Percentiles rank a stretch among this genome's conserved stretches.
Evolutionary conservation across 257 asterid genomes (phyloP).

Genomic region (Gentiana macrophylla): DNA sequence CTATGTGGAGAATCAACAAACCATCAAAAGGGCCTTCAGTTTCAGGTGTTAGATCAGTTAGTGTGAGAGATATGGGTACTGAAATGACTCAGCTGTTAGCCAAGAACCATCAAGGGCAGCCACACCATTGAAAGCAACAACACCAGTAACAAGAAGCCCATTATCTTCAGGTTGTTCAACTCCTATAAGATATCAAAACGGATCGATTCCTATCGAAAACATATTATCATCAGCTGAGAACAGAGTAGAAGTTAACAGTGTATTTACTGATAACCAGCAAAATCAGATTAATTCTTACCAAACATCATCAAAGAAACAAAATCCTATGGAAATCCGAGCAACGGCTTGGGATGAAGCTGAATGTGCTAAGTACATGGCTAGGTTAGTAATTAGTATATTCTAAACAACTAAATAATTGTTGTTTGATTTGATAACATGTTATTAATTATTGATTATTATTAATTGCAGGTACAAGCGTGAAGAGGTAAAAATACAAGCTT

Average conservation of each 20-base stretch:
- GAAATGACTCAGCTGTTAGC: constrained; percentile 90
- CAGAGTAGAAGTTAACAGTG: constrained; percentile 22
- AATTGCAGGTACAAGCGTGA: constrained; percentile 69
- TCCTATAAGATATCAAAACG: constrained; percentile 39
- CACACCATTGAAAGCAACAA: constrained; percentile 61
- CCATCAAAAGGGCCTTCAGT: constrained; percentile 26
- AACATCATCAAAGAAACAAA: constrained; percentile 20
- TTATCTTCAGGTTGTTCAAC: constrained; percentile 49
- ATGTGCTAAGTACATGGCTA: constrained; percentile 82
- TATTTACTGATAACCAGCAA: constrained; percentile 9
- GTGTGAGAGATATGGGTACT: constrained; percentile 94
- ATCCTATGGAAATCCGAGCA: constrained; percentile 66
- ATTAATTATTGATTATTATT: not conserved
- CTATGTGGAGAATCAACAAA: constrained; percentile 60
- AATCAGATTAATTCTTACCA: constrained; percentile 6
- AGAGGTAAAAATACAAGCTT: constrained; percentile 85
- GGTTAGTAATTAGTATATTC: constrained; percentile 46
- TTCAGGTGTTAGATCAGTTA: constrained; percentile 46
- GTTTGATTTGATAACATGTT: too few relatives aligned
- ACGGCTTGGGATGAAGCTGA: constrained; percentile 94
- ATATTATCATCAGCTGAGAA: constrained; percentile 19
- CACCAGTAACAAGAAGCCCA: constrained; percentile 58
- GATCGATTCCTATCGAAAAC: constrained; percentile 13
- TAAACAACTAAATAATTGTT: too few relatives aligned
- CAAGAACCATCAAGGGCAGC: constrained; percentile 90